Evolutionary conservation across 495 filamentous ascomycete genomes (phyloP), one percentile per base, ranked within the genome.

Genomic region (Tuber calosporum): DNA sequence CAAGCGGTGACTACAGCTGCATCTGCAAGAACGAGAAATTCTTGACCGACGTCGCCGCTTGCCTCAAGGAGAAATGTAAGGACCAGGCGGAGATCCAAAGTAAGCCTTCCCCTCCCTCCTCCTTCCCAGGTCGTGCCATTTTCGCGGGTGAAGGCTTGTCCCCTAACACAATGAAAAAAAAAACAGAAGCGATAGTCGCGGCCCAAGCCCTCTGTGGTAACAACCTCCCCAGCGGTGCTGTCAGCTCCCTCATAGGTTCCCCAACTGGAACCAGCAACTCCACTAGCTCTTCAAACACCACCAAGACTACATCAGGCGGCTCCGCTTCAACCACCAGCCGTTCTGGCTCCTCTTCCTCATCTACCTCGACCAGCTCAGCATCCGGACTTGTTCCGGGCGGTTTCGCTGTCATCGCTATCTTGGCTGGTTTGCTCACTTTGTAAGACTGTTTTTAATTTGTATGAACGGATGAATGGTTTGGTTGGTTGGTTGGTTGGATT

Each of bases 11-110:
- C 74, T 77, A 82, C n/a, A 2, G 22, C 48, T 96, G 93, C 81
- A 92, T 94, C 78, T 96, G 93, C 84, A 77, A 73, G 17, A 84
- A 86, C 81, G 76, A 81, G 8, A 79, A 81, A 13, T 91, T 92
- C 84, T 84, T 96, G 73, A 77, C 67, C 45, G 75, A 82, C 42
- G 88, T 95, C 72, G 83, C 88, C 40, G 91, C 90, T 84, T 96
- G 93, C 81, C 84, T 96, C 9, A 79, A 82, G 37, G 79, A 77
- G 3, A 80, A 73, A 15, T 96, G 93, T 82, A 75, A 81, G 66
- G 11, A 34, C 4, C 13, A 73, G 1, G 81, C 82, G 0, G 89
- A 91, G 53, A 87, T 91, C 80, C 53, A 86, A 36, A 81, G 89
- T 90, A 84, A 68, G 74, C 26, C n/a, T 40, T 66, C 26, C 30